A percentile compares a stretch with the other conserved stretches of the same genome.
Conservation (phyloP, 2,329 filamentous ascomycete species). For the Rutstroemia sp. region DNA sequence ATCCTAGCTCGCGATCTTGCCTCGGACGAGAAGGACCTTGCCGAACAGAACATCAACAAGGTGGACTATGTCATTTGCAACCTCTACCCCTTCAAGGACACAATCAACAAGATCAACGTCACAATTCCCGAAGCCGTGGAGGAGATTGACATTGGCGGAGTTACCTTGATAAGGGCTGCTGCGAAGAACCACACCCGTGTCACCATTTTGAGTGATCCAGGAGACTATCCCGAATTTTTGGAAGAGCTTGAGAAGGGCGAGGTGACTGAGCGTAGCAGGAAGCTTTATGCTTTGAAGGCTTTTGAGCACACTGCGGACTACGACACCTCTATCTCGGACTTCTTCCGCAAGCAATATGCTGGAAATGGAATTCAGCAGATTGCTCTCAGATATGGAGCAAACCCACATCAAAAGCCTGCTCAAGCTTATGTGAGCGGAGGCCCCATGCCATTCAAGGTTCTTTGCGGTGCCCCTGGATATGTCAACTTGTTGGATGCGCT, state of each 20-base stretch:
- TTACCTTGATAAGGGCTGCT: constrained; percentile 90
- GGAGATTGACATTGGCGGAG: constrained; percentile 97
- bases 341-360: constrained; percentile 97
- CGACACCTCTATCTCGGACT: constrained; percentile 87
- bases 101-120: constrained; percentile 92
- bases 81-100: constrained; percentile 98
- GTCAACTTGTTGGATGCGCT: constrained; percentile 95
- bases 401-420: constrained; percentile 97
- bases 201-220: constrained; percentile 89
- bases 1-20: constrained; percentile 92
- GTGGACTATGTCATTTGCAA: constrained; percentile 97
- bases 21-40: constrained; percentile 94
- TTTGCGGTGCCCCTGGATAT: constrained; percentile 84
- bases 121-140: constrained; percentile 95
- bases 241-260: constrained; percentile 82
- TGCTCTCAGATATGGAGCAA: constrained; percentile 86
- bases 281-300: constrained; percentile 89
- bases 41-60: constrained; percentile 89
- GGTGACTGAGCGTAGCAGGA: constrained; percentile 76
- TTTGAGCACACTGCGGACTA: constrained; percentile 98
- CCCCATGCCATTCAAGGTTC: constrained; percentile 87
- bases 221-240: constrained; percentile 90
- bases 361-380: constrained; percentile 76
- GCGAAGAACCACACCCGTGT: constrained; percentile 97
- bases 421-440: constrained; percentile 69